These are phyloP conservation scores for Stereum hirsutum DNA, from an alignment of 1,284 basidiomycete genomes.

Conservation along the genomic window DNA sequence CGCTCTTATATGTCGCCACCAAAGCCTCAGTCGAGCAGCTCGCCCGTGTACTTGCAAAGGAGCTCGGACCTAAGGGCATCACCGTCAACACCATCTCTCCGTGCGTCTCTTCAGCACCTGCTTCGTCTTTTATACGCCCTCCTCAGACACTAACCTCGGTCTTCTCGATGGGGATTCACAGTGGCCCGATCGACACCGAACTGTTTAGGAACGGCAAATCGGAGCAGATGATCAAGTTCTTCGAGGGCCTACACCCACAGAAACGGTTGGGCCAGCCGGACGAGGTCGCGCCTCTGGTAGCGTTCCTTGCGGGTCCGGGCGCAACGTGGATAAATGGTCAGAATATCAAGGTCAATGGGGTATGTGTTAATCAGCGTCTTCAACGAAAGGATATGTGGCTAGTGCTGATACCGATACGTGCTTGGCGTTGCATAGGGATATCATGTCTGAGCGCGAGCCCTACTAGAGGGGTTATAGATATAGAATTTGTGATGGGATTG, in stretches of 20 bases:
- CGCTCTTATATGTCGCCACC: slow-evolving; percentile 36
- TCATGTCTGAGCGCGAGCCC: no score
- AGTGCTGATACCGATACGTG: no score
- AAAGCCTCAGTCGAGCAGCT: slow-evolving; percentile 47
- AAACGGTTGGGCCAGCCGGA: slow-evolving; percentile 35
- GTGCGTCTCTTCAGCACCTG: no score
- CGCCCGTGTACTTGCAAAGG: slow-evolving; percentile 38
- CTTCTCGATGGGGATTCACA: no score
- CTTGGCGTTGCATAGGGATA: no score
- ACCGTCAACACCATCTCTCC: slow-evolving; percentile 45
- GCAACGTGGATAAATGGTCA: slow-evolving; percentile 44
- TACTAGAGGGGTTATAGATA: no score
- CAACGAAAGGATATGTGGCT: no score
- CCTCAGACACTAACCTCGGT: no score
- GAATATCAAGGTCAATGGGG: slow-evolving; percentile 39
- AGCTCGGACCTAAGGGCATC: slow-evolving; percentile 34
- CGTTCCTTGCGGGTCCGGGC: slow-evolving; percentile 36
- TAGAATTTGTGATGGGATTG: no score
- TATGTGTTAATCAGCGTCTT: no score
- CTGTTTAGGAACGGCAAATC: slow-evolving; percentile 39
- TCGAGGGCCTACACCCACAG: slow-evolving; percentile 31
- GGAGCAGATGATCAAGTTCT: slow-evolving; percentile 29
- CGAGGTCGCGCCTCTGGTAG: slow-evolving; percentile 38
- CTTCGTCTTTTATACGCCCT: no score
- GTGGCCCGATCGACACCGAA: slow-evolving; percentile 38